These are phyloP conservation scores for Metrosideros polymorpha DNA, from an alignment of 441 rosid species.

Conservation along the genomic window DNA sequence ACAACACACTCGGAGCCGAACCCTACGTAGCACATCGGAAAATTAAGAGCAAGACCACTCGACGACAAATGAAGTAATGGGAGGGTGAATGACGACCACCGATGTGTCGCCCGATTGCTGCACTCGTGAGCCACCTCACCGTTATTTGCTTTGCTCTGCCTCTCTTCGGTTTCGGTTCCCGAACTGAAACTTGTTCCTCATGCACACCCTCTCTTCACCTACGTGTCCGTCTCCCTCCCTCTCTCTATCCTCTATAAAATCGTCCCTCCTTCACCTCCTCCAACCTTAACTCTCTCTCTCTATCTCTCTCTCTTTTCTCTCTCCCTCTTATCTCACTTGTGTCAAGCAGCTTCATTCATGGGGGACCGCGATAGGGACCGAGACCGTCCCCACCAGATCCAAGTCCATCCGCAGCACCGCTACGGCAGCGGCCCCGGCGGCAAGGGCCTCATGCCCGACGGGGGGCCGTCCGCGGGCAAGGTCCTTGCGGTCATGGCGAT, in stretches of 20 bases:
- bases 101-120: background rate
- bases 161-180: background rate
- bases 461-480: background rate
- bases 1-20: background rate
- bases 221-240: background rate
- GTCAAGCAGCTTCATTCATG: background rate
- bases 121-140: background rate
- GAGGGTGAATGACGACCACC: background rate
- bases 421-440: background rate
- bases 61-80: background rate
- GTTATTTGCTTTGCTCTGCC: background rate
- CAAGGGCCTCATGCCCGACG: background rate
- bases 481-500: background rate
- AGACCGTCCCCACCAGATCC: background rate
- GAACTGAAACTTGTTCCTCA: slow-evolving; percentile 6
- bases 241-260: background rate
- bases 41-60: background rate
- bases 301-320: background rate
- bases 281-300: background rate
- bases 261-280: background rate
- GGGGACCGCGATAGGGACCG: background rate
- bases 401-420: background rate
- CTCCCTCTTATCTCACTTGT: background rate
- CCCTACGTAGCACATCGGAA: background rate
- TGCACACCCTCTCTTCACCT: background rate